Evolutionary conservation across 768 basidiomycete species (phyloP).

Genomic region (Coprinopsis cinerea): DNA sequence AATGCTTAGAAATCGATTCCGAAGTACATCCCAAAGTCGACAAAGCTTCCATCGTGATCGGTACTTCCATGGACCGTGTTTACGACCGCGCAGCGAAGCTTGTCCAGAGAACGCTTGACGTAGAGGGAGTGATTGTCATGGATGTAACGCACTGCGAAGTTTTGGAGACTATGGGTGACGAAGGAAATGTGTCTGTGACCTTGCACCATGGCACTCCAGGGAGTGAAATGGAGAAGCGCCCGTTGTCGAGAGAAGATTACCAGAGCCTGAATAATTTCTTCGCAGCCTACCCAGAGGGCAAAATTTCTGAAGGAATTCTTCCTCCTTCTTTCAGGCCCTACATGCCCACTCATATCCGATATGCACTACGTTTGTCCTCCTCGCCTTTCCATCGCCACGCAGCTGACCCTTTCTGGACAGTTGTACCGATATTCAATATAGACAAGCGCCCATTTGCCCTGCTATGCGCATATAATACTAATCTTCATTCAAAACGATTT

Average conservation of each 20-base stretch:
- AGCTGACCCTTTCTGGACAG: slow-evolving; percentile 30
- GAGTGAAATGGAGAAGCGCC: slow-evolving; percentile 43
- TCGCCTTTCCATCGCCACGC: not conserved
- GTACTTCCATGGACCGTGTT: slow-evolving; percentile 73
- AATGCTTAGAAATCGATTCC: slow-evolving; percentile 87
- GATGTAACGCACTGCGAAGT: slow-evolving; percentile 91
- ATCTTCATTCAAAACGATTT: slow-evolving; percentile 74
- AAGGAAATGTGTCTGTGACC: slow-evolving; percentile 60
- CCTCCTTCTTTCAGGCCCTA: slow-evolving; percentile 80
- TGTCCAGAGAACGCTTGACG: slow-evolving; percentile 84
- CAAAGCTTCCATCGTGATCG: slow-evolving; percentile 27
- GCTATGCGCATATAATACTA: slow-evolving; percentile 86
- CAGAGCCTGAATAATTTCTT: slow-evolving; percentile 73
- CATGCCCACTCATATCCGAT: slow-evolving; percentile 77
- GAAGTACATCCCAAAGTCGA: slow-evolving; percentile 33
- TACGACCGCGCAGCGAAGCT: slow-evolving; percentile 89
- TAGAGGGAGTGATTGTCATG: slow-evolving; percentile 88
- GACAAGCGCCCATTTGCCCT: slow-evolving; percentile 90
- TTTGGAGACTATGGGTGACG: slow-evolving; percentile 58
- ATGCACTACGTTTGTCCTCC: slow-evolving; percentile 71
- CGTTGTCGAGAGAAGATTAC: slow-evolving; percentile 67
- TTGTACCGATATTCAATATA: slow-evolving; percentile 89
- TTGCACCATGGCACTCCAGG: slow-evolving; percentile 65
- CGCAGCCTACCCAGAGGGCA: slow-evolving; percentile 73
- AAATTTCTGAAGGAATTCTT: slow-evolving; percentile 81